Conservation (phyloP, 768 basidiomycete genomes). For the Psilocybe cyanescens region DNA sequence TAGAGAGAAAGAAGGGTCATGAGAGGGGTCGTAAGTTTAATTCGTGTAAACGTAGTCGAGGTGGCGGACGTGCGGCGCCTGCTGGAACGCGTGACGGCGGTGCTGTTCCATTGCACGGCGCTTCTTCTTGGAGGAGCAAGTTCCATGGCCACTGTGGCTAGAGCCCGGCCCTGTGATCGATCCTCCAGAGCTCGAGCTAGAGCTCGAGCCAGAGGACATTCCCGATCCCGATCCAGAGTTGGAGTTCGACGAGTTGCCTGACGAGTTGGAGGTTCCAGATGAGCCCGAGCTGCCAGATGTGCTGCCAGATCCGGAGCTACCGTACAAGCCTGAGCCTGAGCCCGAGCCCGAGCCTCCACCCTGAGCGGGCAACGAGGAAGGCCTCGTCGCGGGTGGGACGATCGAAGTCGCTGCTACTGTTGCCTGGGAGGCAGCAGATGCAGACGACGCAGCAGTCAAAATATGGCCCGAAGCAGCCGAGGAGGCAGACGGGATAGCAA, state of each 20-base stretch:
- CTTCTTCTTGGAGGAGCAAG: constrained; percentile 19
- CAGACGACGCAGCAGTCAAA: too few species aligned
- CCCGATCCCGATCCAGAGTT: too few species aligned
- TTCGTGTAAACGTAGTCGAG: constrained; percentile 11
- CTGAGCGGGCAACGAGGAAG: constrained; percentile 7
- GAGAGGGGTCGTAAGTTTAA: constrained; percentile 9
- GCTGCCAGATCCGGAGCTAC: not conserved
- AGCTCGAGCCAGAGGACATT: not conserved
- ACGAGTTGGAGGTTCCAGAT: not conserved
- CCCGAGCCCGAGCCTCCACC: not conserved
- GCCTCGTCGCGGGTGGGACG: constrained; percentile 1
- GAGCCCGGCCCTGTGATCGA: constrained; percentile 1
- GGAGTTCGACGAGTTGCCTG: not conserved
- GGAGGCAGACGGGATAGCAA: not conserved
- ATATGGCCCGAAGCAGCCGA: not conserved
- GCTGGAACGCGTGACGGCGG: constrained; percentile 8
- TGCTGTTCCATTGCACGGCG: constrained; percentile 16
- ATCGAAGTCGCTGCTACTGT: not conserved
- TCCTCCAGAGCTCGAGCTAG: not conserved
- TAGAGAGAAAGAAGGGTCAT: not conserved
- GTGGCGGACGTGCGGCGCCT: constrained; percentile 10
- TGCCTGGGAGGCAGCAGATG: not conserved
- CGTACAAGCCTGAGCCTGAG: constrained; percentile 1
- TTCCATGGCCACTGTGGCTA: not conserved
- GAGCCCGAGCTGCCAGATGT: not conserved